Conservation (phyloP, 2,329 filamentous ascomycete species). For the Aspergillus transmontanensis region DNA sequence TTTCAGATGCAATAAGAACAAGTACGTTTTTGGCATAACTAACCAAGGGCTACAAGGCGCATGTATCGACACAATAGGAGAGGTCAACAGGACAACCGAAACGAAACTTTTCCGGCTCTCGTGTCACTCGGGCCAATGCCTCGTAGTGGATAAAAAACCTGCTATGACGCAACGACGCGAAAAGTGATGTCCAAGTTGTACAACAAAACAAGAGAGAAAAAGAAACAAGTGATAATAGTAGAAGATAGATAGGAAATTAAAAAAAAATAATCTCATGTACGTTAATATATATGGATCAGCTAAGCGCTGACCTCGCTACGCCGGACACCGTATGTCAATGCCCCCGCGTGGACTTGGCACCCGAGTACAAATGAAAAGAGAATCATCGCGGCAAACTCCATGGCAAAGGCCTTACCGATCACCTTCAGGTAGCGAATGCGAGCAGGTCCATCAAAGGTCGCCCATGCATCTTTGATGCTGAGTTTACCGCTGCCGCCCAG, state of each 20-base stretch:
- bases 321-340: slow-evolving; percentile 19
- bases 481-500: slow-evolving; percentile 73
- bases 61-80: background rate
- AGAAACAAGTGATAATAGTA: background rate
- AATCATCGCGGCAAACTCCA: slow-evolving; percentile 53
- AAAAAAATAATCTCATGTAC: background rate
- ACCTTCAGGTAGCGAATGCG: slow-evolving; percentile 74
- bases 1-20: background rate
- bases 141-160: background rate
- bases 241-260: background rate
- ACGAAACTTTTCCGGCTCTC: background rate
- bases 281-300: background rate
- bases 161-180: background rate
- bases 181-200: background rate
- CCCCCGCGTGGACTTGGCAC: slow-evolving; percentile 54
- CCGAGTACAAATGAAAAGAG: slow-evolving; percentile 54
- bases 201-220: background rate
- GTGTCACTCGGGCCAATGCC: background rate
- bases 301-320: background rate
- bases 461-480: slow-evolving; percentile 75
- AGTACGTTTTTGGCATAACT: background rate
- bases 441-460: slow-evolving; percentile 71
- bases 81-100: background rate
- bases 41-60: background rate
- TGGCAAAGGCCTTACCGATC: slow-evolving; percentile 69